Base-by-base conservation (phyloP, 441 rosid genomes). In the Sinapis alba region DNA sequence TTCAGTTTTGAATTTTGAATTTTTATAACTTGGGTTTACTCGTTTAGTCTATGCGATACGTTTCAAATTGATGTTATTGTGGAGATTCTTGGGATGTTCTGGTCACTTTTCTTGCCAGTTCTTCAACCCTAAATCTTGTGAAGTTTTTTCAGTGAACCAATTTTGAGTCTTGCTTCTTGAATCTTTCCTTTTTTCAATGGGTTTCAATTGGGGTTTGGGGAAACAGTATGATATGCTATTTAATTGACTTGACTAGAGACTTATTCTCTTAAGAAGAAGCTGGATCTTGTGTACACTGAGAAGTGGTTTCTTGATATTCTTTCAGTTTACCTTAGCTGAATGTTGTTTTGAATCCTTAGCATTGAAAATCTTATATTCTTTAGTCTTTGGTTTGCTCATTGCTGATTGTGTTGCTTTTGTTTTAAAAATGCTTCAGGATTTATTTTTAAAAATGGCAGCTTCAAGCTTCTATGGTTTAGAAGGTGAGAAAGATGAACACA, bases 131-230 rank as follows among this genome's bases (percentile, higher is more conserved):
- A 18, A 54, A n/a, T 43, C 18, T 34, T 7, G 41, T 65, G 9
- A 30, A 30, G 8, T 61, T 61, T 30, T 61, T 16, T 23, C 36
- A 66, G 60, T 65, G 10, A 28, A 58, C 13, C 51, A 19, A 13
- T 67, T 67, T 67, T 59, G 73, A 12, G 34, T 43, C 38, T 58
- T 74, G 61, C 23, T 60, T 12, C 63, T 62, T 20, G 2, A 68
- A 68, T 6, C 10, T 38, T 61, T 27, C 1, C 1, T 24, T 28
- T 45, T 41, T 41, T 6, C 7, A 41, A 15, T 41, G 47, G 47
- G 47, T n/a, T 12, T 50, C 18, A n/a, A n/a, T 43, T n/a, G 7
- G 7, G 18, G 5, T 43, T 43, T 13, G 18, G 56, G 56, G 56
- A 16, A 47, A 50, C 10, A 50, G 21, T 50, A 45, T 45, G 53